Evolutionary conservation across 2,329 filamentous ascomycete genomes (phyloP).

Genomic region (Bretziella fagacearum): DNA sequence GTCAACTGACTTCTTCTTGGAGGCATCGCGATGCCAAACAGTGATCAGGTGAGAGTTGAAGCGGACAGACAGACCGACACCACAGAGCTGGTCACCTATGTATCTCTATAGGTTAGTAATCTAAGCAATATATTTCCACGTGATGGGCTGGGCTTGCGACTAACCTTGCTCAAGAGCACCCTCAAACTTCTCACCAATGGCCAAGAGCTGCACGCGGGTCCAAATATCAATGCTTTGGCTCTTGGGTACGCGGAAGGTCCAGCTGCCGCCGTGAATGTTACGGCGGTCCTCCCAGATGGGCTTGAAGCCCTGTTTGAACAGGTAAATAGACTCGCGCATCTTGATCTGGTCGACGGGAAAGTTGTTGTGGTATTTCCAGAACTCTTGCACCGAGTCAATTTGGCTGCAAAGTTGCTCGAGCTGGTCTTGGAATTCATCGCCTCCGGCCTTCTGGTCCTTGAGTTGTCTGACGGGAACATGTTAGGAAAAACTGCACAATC

Average conservation of each 20-base stretch:
- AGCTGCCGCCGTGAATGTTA: constrained; percentile 71
- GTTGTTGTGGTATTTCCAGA: constrained; percentile 71
- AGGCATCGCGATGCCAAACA: constrained; percentile 82
- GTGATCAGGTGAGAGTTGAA: constrained; percentile 81
- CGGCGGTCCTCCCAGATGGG: constrained; percentile 75
- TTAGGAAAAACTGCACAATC: neutral
- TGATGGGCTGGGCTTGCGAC: constrained; percentile 18
- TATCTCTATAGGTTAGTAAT: neutral
- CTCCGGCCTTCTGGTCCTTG: constrained; percentile 28
- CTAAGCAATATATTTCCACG: neutral
- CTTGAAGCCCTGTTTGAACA: constrained; percentile 62
- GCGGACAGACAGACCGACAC: constrained; percentile 70
- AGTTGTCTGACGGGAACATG: constrained; percentile 25
- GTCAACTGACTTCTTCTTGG: constrained; percentile 63
- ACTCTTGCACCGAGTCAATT: constrained; percentile 70
- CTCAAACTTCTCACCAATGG: constrained; percentile 68
- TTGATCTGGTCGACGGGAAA: constrained; percentile 60
- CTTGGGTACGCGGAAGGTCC: constrained; percentile 84
- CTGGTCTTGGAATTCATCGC: constrained; percentile 33
- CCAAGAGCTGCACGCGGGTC: constrained; percentile 66
- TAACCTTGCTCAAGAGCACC: constrained; percentile 52
- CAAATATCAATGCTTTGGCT: constrained; percentile 54
- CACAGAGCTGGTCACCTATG: constrained; percentile 70
- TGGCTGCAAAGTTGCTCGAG: constrained; percentile 45
- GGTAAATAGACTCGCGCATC: constrained; percentile 60